Evolutionary conservation across 768 basidiomycete genomes (phyloP).

Genomic region (Lactarius psammicola): DNA sequence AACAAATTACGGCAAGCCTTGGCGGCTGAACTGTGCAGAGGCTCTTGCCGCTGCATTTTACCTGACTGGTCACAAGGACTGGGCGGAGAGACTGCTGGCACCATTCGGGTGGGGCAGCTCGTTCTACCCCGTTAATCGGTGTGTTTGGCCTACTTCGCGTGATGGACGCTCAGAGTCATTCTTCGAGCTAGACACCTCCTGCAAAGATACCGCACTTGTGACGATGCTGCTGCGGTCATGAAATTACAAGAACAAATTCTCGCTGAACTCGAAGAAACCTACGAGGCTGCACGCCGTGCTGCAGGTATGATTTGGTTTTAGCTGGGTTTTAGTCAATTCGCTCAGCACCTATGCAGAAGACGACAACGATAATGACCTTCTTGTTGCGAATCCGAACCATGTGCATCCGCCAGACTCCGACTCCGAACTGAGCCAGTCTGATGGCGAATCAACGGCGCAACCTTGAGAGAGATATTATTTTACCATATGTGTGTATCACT

Average conservation of each 20-base stretch:
- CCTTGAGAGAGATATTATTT: background rate
- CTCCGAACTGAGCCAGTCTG: slow-evolving; percentile 8
- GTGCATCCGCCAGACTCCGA: slow-evolving; percentile 4
- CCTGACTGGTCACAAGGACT: slow-evolving; percentile 80
- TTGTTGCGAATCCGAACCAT: slow-evolving; percentile 27
- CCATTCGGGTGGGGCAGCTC: slow-evolving; percentile 91
- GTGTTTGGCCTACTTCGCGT: slow-evolving; percentile 28
- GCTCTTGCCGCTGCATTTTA: slow-evolving; percentile 94
- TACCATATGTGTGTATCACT: background rate
- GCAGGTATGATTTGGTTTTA: slow-evolving; percentile 44
- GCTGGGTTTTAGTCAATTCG: background rate
- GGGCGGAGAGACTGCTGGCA: slow-evolving; percentile 74
- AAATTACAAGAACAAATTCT: slow-evolving; percentile 67
- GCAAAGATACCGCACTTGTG: slow-evolving; percentile 73
- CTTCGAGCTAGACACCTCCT: slow-evolving; percentile 39
- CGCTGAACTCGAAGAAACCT: slow-evolving; percentile 61
- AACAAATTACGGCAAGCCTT: slow-evolving; percentile 97
- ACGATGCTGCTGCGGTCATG: slow-evolving; percentile 54
- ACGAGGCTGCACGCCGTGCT: slow-evolving; percentile 52
- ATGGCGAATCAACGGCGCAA: background rate
- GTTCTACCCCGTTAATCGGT: slow-evolving; percentile 87
- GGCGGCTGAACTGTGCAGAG: slow-evolving; percentile 93
- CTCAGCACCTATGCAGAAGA: background rate
- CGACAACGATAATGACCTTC: slow-evolving; percentile 9
- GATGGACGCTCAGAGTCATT: background rate